Evolutionary conservation across 257 asterid species (phyloP), one percentile per base, ranked within the genome.

Genomic region (Cinchona pubescens): DNA sequence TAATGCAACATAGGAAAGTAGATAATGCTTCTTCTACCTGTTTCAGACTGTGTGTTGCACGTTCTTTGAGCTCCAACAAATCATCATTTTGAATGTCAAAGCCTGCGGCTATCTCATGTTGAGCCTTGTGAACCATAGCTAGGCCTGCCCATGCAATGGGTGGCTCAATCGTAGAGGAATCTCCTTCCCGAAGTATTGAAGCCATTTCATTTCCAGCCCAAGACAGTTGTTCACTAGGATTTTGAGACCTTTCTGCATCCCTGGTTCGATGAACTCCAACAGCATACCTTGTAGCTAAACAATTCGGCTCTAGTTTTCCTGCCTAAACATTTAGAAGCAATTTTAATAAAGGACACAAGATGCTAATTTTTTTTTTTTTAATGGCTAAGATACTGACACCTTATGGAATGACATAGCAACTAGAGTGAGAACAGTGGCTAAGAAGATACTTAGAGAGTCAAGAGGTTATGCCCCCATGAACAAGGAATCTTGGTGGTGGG

Each of bases 121-220:
- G 99, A 72, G 96, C 90, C 83, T 89, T 92, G 90, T 92, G 98
- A 79, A 78, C 98, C 91, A 88, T 82, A 48, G 98, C 97, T 77
- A 95, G 92, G 76, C 99, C 99, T 25, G 97, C 91, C 99, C 99
- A 95, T 37, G 96, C 97, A 74, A 90, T 79, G 30, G 91, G 92
- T 79, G 92, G 85, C 83, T 95, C 99, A 74, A 90, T 88, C 78
- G 76, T 67, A 45, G 84, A 37, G 58, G 96, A 87, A 75, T 95
- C 98, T 53, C 99, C 98, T 81, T 95, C 99, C 79, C 97, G 88
- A 66, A 92, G 76, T 59, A 95, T 89, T 3, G 99, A 92, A 70
- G 98, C 99, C 97, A 95, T 95, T 85, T 95, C 99, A 78, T 91
- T 92, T 72, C 99, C 96, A 9, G 99, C 99, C 97, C 96, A 95